phyloP scores from a whole-genome alignment of 1,284 basidiomycete genomes.

The Sporisorium graminicola region DNA sequence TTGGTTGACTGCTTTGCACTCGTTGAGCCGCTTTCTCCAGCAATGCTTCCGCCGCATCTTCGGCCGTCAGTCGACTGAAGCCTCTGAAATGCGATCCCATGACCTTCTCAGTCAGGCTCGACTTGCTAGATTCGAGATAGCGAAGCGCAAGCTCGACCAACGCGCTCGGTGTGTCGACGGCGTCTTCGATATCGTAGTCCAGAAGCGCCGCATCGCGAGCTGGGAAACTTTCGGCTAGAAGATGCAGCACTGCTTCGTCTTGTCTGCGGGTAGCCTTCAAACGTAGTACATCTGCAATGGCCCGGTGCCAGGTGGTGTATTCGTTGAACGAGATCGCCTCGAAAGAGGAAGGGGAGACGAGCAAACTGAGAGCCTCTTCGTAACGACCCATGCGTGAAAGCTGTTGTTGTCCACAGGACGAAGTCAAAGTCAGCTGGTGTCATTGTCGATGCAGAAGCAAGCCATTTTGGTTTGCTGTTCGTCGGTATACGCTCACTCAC shows the following conservation, averaged over 20 bases:
- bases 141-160: slow-evolving; percentile 38
- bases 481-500: slow-evolving; percentile 5
- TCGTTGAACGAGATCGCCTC: slow-evolving; percentile 28
- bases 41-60: slow-evolving; percentile 30
- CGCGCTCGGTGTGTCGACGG: slow-evolving; percentile 32
- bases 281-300: slow-evolving; percentile 34
- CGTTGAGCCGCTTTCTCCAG: slow-evolving; percentile 27
- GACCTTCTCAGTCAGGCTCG: slow-evolving; percentile 12
- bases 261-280: slow-evolving; percentile 30
- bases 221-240: slow-evolving; percentile 21
- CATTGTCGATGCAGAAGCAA: not conserved
- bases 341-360: slow-evolving; percentile 28
- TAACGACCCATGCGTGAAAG: slow-evolving; percentile 33
- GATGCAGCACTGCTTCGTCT: slow-evolving; percentile 22
- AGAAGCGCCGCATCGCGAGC: not conserved
- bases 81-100: slow-evolving; percentile 23
- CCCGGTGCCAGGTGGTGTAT: slow-evolving; percentile 25
- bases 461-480: not conserved
- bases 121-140: slow-evolving; percentile 30
- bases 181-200: slow-evolving; percentile 35
- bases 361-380: slow-evolving; percentile 33
- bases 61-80: slow-evolving; percentile 26
- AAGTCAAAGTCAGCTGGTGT: not conserved
- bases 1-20: slow-evolving; percentile 21
- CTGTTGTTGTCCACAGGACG: not conserved